phyloP scores from a whole-genome alignment of 2,329 filamentous ascomycete genomes.

The Aspergillus oerlinghausenensis region DNA sequence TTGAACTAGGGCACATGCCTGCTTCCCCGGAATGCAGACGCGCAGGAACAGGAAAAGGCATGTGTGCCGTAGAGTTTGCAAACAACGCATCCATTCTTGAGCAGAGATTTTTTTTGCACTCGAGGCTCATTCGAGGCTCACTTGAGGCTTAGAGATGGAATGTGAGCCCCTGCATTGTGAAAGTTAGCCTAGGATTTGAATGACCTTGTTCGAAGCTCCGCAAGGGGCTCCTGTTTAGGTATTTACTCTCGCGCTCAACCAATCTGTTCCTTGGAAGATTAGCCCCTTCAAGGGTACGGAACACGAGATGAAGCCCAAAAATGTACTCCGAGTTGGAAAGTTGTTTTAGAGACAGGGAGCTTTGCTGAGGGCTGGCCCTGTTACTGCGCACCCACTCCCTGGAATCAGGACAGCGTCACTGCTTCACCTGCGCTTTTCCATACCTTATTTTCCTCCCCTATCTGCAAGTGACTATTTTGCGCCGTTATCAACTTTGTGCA shows the following conservation, averaged over 20 bases:
- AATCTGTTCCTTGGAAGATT: neutral
- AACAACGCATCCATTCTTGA: neutral
- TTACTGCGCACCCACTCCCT: too few species aligned
- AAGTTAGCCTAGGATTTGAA: neutral
- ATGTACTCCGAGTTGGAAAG: neutral
- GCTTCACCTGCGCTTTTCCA: neutral
- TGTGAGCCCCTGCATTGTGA: neutral
- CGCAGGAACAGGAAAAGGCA: neutral
- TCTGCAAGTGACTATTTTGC: neutral
- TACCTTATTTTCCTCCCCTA: neutral
- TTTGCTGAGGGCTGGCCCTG: too few species aligned
- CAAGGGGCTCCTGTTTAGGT: neutral
- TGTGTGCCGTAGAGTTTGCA: neutral
- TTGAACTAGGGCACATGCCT: slow-evolving; percentile 1
- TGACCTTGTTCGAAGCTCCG: neutral
- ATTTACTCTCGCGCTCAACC: neutral
- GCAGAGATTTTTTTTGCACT: neutral
- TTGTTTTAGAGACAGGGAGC: neutral
- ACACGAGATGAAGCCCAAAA: neutral
- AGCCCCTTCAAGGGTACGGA: neutral
- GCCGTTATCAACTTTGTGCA: neutral
- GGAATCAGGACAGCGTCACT: too few species aligned
- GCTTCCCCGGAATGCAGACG: neutral
- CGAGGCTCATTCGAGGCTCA: neutral
- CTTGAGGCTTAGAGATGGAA: neutral